Base-by-base conservation (phyloP, 78 protist genomes). In the Dictyostelium purpureum region DNA sequence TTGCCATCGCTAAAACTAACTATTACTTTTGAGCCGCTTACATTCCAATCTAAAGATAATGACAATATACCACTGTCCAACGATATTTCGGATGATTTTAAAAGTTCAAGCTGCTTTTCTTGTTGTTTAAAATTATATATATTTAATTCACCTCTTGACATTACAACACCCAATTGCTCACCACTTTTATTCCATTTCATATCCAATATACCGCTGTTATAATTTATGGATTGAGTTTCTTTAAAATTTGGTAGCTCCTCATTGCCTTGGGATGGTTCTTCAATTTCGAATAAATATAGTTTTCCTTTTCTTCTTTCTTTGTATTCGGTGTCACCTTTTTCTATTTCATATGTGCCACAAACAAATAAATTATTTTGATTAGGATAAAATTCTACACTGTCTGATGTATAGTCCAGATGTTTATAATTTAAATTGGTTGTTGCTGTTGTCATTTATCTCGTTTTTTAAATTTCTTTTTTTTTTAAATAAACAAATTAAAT, bases 1-100 rank as follows among this genome's bases (percentile, higher is more conserved):
- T 56, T 26, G 5, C 97, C 85, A 85, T 79, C 87, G 56, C 85
- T 88, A 54, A 52, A 81, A 73, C 93, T 77, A 18, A 56, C 24
- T 11, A 77, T 49, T 9, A 76, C 18, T 19, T 31, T 47, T 28
- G 21, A 26, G 14, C 69, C 61, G n/a, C 69, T 14, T 7, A n/a
- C 10, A 47, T 54, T 73, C 97, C 97, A 95, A 61, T 95, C 97
- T 9, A 67, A 38, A 10, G 97, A 95, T 54, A 95, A 57, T 42
- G 95, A 47, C 77, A 90, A 65, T 3, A 79, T 61, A 26, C 56
- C 89, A 45, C 49, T 31, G n/a, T 31, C 4, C n/a, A 10, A 24
- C 6, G 88, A 52, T 33, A 75, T 35, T 19, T 75, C 57, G 0
- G n/a, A 28, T 73, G 40, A 35, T 28, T 42, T 35, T 28, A 31